phyloP scores from a whole-genome alignment of 805 yeast genomes.

The Kregervanrija pseudodelftensis region DNA sequence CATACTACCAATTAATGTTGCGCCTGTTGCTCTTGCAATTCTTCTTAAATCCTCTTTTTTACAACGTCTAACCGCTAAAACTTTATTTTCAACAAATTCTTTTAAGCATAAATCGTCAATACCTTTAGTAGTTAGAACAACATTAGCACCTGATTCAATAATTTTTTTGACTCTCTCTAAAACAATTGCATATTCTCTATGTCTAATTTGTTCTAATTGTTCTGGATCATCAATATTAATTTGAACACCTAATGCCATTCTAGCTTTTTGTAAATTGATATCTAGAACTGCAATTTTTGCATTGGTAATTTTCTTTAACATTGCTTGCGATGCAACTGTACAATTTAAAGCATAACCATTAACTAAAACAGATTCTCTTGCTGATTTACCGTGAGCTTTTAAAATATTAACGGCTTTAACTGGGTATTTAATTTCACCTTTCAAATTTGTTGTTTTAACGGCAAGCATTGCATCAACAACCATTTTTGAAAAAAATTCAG shows the following conservation, averaged over 20 bases:
- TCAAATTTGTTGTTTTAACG: constrained; percentile 80
- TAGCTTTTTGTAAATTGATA: constrained; percentile 88
- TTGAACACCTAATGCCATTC: constrained; percentile 98
- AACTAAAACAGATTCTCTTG: constrained; percentile 78
- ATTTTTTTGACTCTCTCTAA: constrained; percentile 78
- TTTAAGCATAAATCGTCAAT: constrained; percentile 89
- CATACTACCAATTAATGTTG: constrained; percentile 77
- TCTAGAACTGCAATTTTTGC: constrained; percentile 87
- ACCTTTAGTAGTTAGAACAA: constrained; percentile 87
- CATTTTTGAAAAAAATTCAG: constrained; percentile 81
- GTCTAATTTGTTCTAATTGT: constrained; percentile 76
- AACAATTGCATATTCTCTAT: constrained; percentile 81
- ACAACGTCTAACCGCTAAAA: constrained; percentile 95
- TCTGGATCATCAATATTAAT: constrained; percentile 97
- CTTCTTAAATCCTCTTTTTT: constrained; percentile 94
- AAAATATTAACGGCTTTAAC: constrained; percentile 94
- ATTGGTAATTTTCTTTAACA: constrained; percentile 62
- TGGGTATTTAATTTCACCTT: constrained; percentile 89
- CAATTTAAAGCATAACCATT: constrained; percentile 95
- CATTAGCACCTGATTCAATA: constrained; percentile 85
- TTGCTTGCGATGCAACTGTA: constrained; percentile 95
- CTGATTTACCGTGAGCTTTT: constrained; percentile 94
- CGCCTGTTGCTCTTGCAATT: constrained; percentile 98
- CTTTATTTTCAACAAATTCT: constrained; percentile 84
- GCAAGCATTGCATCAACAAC: constrained; percentile 95